These are phyloP conservation scores for Candida dubliniensis DNA, from an alignment of 1,139 yeast genomes.

Conservation along the genomic window DNA sequence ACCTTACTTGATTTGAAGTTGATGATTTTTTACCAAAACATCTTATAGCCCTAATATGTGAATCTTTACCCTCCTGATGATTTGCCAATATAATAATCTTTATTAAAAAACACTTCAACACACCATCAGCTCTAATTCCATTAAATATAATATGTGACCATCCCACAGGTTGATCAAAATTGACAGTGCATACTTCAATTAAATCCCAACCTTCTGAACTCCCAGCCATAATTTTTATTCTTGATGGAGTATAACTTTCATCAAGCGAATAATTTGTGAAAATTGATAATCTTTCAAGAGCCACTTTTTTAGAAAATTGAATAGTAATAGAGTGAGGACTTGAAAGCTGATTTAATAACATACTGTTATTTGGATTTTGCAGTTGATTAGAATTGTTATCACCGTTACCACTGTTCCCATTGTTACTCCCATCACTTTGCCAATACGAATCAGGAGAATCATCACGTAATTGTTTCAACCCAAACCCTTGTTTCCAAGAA, in stretches of 20 bases:
- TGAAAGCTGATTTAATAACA: conserved; percentile 40
- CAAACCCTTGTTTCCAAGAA: conserved; percentile 71
- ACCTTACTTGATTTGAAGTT: conserved; percentile 1
- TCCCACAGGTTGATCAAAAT: conserved; percentile 73
- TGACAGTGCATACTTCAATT: conserved; percentile 67
- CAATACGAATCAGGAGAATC: conserved; percentile 77
- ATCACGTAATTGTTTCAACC: conserved; percentile 67
- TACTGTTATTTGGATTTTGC: conserved; percentile 20
- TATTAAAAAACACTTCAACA: conserved; percentile 71
- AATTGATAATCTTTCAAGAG: conserved; percentile 66
- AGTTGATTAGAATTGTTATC: conserved; percentile 16
- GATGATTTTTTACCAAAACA: conserved; percentile 40
- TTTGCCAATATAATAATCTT: conserved; percentile 72
- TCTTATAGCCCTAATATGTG: conserved; percentile 75
- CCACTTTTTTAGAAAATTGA: conserved; percentile 77
- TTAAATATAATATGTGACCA: conserved; percentile 80
- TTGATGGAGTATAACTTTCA: conserved; percentile 90
- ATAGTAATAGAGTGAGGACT: conserved; percentile 84
- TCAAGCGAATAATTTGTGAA: conserved; percentile 69
- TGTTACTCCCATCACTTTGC: conserved; percentile 86
- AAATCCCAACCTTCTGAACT: conserved; percentile 80
- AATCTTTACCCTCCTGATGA: conserved; percentile 96
- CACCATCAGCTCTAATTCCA: conserved; percentile 56
- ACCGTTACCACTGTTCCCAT: conserved; percentile 15
- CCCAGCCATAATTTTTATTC: conserved; percentile 73